Base-by-base conservation (phyloP, 345 rosid species). In the Viola odorata region DNA sequence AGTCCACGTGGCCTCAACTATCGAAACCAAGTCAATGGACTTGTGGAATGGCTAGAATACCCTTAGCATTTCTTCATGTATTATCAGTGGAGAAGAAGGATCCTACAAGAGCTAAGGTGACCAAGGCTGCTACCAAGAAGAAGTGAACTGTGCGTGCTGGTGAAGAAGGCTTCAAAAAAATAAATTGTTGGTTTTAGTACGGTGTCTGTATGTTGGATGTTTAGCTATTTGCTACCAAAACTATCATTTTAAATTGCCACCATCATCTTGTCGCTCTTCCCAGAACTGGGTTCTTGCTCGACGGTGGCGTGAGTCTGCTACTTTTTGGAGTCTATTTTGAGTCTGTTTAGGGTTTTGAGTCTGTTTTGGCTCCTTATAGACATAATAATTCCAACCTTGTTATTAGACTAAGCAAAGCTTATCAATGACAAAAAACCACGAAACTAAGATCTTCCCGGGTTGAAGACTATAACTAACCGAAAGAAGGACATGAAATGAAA, bases 71-170 rank as follows among this genome's bases (percentile, higher is more conserved):
- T 23, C 32, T 23, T 23, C 32, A 23, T 23, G n/a, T n/a, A n/a
- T n/a, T n/a, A n/a, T n/a, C n/a, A n/a, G 96, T 88, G 3, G 96
- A 88, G 75, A 88, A 88, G 87, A 88, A 88, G 82, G 96, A 88
- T 52, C 90, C 96, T 0, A 8, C 66, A 3, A 86, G 88, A 6
- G 96, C 96, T 10, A 88, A 88, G 85, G 96, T 89, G 5, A 89
- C 96, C 45, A 89, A 89, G 61, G 82, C 96, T 50, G 96, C 96
- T 9, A 89, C 67, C 37, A 89, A 89, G 90, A 89, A 89, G 84
- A 88, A 88, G 82, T 88, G 88, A 87, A 78, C 65, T 64, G 64
- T n/a, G 72, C 61, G 5, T 70, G 61, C 36, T 41, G 6, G 15
- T 36, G 12, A 3, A 7, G 44, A 23, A 49, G 47, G n/a, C n/a